phyloP scores from a whole-genome alignment of 306 rosid genomes.

The Casuarina glauca region DNA sequence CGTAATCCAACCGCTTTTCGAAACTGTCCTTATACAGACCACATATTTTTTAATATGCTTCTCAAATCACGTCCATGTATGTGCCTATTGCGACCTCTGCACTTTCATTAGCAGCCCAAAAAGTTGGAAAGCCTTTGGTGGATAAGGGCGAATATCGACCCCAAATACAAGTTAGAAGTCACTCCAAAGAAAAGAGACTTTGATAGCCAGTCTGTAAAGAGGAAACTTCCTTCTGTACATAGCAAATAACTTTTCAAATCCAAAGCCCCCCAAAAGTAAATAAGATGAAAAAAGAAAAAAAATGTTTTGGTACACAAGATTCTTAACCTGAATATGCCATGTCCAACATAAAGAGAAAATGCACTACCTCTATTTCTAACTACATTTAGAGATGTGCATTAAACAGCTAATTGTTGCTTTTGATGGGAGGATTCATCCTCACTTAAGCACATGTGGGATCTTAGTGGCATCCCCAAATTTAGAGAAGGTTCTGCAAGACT shows the following conservation, averaged over 20 bases:
- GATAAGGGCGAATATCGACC: slow-evolving; percentile 24
- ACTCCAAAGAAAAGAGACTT: neutral
- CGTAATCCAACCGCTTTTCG: slow-evolving; percentile 17
- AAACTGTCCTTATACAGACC: slow-evolving; percentile 18
- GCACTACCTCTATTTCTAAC: slow-evolving; percentile 39
- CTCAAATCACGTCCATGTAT: slow-evolving; percentile 2
- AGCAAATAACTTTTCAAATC: slow-evolving; percentile 21
- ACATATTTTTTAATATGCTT: neutral
- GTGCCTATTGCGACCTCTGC: neutral
- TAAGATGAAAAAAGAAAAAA: neutral
- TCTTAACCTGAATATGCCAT: slow-evolving; percentile 26
- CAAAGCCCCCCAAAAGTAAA: slow-evolving; percentile 5
- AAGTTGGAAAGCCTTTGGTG: slow-evolving; percentile 12
- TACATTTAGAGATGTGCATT: slow-evolving; percentile 28
- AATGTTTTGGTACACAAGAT: slow-evolving; percentile 10
- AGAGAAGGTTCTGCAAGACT: slow-evolving; percentile 51
- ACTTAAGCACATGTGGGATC: slow-evolving; percentile 57
- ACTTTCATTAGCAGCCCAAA: slow-evolving; percentile 16
- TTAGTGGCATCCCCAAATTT: slow-evolving; percentile 50
- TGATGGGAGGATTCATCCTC: slow-evolving; percentile 80
- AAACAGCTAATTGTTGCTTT: slow-evolving; percentile 77
- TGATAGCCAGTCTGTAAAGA: slow-evolving; percentile 51
- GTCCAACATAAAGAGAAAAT: slow-evolving; percentile 15
- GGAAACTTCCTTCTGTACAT: slow-evolving; percentile 36
- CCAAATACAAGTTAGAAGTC: neutral